Conservation (phyloP, 2,329 filamentous ascomycete species). For the Pseudogymnoascus sp. region DNA sequence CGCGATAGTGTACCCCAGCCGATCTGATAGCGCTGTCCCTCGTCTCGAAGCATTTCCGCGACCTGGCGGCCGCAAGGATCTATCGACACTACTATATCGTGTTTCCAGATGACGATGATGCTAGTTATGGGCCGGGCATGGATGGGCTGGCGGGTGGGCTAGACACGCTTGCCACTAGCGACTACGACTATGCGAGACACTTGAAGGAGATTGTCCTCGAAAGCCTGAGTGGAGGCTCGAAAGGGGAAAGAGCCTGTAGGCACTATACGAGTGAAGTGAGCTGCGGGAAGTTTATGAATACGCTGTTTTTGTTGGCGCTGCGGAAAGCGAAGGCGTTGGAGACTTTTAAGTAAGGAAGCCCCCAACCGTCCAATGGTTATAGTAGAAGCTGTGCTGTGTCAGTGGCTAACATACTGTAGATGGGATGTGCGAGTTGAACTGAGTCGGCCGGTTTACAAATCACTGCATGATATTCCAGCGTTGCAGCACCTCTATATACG, state of each 20-base stretch:
- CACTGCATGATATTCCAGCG: constrained; percentile 44
- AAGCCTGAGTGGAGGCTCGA: constrained; percentile 42
- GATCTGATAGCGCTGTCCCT: constrained; percentile 51
- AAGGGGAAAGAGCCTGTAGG: constrained; percentile 46
- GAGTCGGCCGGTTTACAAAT: constrained; percentile 47
- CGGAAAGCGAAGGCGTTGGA: constrained; percentile 48
- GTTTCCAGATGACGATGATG: constrained; percentile 52
- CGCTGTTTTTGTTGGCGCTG: constrained; percentile 47
- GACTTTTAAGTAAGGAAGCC: constrained; percentile 42
- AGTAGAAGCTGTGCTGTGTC: not conserved
- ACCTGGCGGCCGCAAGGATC: constrained; percentile 48
- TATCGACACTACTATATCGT: constrained; percentile 54
- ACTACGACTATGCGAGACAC: constrained; percentile 54
- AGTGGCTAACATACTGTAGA: constrained; percentile 27
- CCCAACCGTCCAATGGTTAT: not conserved
- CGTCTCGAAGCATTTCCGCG: constrained; percentile 49
- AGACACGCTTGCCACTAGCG: constrained; percentile 53
- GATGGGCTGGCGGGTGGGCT: constrained; percentile 50
- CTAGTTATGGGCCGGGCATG: constrained; percentile 42
- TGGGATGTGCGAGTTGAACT: constrained; percentile 60
- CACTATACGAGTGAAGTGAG: constrained; percentile 46
- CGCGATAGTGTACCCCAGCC: constrained; percentile 38
- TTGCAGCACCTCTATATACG: constrained; percentile 49
- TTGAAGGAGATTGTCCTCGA: constrained; percentile 49
- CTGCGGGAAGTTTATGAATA: constrained; percentile 58